Percentiles rank a stretch among this genome's conserved stretches.
phyloP scores from a whole-genome alignment of 2,329 filamentous ascomycete genomes.

The Catunica adiposa region DNA sequence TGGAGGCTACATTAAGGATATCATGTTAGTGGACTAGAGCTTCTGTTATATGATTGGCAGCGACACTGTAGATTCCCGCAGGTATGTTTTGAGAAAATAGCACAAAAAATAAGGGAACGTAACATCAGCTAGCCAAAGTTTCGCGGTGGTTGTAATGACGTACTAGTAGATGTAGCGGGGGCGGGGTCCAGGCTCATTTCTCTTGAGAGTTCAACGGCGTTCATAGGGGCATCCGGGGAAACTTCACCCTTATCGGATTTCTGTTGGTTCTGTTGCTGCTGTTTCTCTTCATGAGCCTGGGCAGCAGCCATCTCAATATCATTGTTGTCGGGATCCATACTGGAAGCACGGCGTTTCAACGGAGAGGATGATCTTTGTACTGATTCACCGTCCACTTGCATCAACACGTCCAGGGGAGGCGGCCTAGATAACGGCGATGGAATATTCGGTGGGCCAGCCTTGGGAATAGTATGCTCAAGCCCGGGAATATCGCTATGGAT shows the following conservation, averaged over 20 bases:
- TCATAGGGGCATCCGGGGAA: not conserved
- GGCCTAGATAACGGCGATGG: conserved; percentile 21
- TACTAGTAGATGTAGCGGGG: conserved; percentile 11
- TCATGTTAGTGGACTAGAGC: not conserved
- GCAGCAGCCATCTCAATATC: conserved; percentile 18
- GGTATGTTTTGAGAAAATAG: not conserved
- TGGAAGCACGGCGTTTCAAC: conserved; percentile 45
- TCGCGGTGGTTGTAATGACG: conserved; percentile 6
- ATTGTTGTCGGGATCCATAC: conserved; percentile 36
- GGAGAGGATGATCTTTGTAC: conserved; percentile 47
- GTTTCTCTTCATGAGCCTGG: conserved; percentile 10
- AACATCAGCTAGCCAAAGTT: not conserved
- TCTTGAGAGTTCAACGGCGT: conserved; percentile 7
- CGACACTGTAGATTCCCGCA: no score
- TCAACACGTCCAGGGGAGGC: conserved; percentile 24
- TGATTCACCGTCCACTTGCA: conserved; percentile 30
- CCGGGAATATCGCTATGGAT: conserved; percentile 31
- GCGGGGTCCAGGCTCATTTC: conserved; percentile 14
- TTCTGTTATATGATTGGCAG: no score
- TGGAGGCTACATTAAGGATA: not conserved
- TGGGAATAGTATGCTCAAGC: conserved; percentile 2
- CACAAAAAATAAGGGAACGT: not conserved
- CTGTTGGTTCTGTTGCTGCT: conserved; percentile 5
- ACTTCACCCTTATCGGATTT: not conserved
- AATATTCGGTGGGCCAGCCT: conserved; percentile 24